Percentiles rank a stretch among this genome's conserved stretches.
Conservation (phyloP, 495 filamentous ascomycete genomes). For the Chlorociboria aeruginascens region DNA sequence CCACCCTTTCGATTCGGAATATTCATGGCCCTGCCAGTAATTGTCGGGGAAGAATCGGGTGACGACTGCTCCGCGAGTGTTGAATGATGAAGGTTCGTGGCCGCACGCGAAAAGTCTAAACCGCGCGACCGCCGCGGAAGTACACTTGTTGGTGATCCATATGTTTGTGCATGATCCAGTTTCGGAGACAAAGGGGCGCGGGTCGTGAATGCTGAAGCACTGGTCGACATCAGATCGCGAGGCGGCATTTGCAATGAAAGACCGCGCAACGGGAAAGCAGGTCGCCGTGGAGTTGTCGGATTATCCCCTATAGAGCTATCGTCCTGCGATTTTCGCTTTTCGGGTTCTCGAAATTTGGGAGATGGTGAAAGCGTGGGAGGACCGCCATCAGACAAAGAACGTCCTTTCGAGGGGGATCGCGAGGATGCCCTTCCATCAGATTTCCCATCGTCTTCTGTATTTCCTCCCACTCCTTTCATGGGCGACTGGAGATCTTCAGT, state of each 20-base stretch:
- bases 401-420: conserved; percentile 16
- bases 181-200: conserved; percentile 73
- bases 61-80: conserved; percentile 79
- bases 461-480: conserved; percentile 1
- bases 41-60: conserved; percentile 90
- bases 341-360: conserved; percentile 48
- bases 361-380: conserved; percentile 50
- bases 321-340: conserved; percentile 58
- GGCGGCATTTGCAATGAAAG: conserved; percentile 67
- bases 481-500: background rate
- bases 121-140: conserved; percentile 79
- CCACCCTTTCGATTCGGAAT: conserved; percentile 44
- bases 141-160: conserved; percentile 72
- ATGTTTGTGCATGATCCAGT: conserved; percentile 68
- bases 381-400: conserved; percentile 27
- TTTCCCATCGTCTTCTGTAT: background rate
- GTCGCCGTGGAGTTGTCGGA: conserved; percentile 53
- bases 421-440: conserved; percentile 3
- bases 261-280: conserved; percentile 44
- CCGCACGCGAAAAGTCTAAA: conserved; percentile 84
- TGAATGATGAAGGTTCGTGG: conserved; percentile 92
- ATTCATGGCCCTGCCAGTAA: conserved; percentile 63
- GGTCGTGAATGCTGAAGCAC: conserved; percentile 43
- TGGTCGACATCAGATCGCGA: conserved; percentile 35
- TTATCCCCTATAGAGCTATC: conserved; percentile 53